phyloP scores from a whole-genome alignment of 2,329 filamentous ascomycete genomes.

The Exophiala sideris region DNA sequence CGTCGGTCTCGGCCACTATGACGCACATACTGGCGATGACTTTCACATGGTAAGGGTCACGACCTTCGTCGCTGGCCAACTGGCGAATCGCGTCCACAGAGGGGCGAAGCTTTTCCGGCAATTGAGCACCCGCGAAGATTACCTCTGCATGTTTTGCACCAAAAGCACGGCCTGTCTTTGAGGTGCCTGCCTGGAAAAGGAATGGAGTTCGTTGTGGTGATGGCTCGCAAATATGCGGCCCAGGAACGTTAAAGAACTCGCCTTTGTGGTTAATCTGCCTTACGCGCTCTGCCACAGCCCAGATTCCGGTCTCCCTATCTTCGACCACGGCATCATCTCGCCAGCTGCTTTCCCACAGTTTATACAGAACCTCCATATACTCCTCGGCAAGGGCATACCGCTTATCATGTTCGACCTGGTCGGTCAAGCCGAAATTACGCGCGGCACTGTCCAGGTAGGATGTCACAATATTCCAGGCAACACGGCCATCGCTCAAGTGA shows the following conservation, averaged over 20 bases:
- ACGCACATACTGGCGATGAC: slow-evolving; percentile 53
- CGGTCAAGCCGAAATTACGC: slow-evolving; percentile 45
- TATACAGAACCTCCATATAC: slow-evolving; percentile 46
- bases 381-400: slow-evolving; percentile 49
- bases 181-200: slow-evolving; percentile 59
- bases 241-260: slow-evolving; percentile 46
- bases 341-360: slow-evolving; percentile 55
- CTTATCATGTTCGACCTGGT: slow-evolving; percentile 50
- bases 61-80: slow-evolving; percentile 50
- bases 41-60: slow-evolving; percentile 57
- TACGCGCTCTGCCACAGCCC: slow-evolving; percentile 57
- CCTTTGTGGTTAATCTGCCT: slow-evolving; percentile 64
- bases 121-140: slow-evolving; percentile 58
- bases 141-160: slow-evolving; percentile 59
- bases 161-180: slow-evolving; percentile 55
- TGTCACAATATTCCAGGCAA: slow-evolving; percentile 53
- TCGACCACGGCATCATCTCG: slow-evolving; percentile 49
- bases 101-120: slow-evolving; percentile 57
- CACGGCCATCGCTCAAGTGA: slow-evolving; percentile 62
- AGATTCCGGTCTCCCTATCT: slow-evolving; percentile 57
- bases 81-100: slow-evolving; percentile 50
- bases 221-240: slow-evolving; percentile 51
- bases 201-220: slow-evolving; percentile 52
- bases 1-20: slow-evolving; percentile 49
- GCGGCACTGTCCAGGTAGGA: slow-evolving; percentile 48